phyloP scores from a whole-genome alignment of 2,329 filamentous ascomycete genomes.

The Emergomyces africanus region DNA sequence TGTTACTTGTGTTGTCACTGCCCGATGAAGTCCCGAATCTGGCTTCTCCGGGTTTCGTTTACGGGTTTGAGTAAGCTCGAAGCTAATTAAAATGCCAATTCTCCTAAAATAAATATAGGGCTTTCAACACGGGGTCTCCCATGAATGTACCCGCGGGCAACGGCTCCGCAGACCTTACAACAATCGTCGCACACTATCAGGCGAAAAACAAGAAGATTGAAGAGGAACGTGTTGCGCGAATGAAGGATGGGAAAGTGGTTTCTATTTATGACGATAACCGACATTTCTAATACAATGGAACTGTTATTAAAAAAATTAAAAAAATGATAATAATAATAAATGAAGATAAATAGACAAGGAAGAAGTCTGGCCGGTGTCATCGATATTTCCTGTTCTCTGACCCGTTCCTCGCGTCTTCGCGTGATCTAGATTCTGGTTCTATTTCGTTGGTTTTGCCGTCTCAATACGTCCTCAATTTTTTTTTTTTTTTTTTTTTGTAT shows the following conservation, averaged over 20 bases:
- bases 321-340: background rate
- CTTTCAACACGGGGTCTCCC: slow-evolving; percentile 50
- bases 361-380: background rate
- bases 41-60: background rate
- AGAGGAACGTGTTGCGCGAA: slow-evolving; percentile 39
- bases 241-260: slow-evolving; percentile 32
- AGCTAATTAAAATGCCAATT: background rate
- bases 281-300: slow-evolving; percentile 11
- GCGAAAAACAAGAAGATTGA: slow-evolving; percentile 44
- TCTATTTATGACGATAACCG: slow-evolving; percentile 31
- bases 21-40: background rate
- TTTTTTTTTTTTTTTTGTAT: slow-evolving; percentile 5
- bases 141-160: slow-evolving; percentile 53
- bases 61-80: background rate
- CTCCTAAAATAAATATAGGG: slow-evolving; percentile 37
- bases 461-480: slow-evolving; percentile 6
- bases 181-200: slow-evolving; percentile 51
- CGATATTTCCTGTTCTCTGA: background rate
- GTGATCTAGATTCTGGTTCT: background rate
- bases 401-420: background rate
- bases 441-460: background rate
- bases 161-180: slow-evolving; percentile 43
- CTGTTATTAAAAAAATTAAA: background rate
- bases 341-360: background rate
- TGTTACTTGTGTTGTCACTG: slow-evolving; percentile 21